Conservation (phyloP, 148 eudicot genomes). For the Spergularia bocconei region DNA sequence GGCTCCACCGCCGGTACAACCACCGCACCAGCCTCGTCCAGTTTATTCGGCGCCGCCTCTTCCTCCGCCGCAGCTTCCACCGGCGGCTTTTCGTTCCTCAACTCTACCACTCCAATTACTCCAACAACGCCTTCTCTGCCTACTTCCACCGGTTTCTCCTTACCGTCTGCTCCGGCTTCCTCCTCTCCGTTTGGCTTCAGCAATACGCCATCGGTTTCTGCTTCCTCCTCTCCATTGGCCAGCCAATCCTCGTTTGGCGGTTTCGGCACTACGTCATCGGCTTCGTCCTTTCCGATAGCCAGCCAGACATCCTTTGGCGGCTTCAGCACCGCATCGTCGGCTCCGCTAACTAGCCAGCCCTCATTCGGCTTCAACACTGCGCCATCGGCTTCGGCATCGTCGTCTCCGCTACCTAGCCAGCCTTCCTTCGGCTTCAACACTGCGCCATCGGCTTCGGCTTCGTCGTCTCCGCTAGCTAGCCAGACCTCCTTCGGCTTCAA, state of each 20-base stretch:
- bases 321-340: background rate
- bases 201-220: conserved; percentile 11
- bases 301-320: background rate
- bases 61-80: background rate
- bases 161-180: conserved; percentile 12
- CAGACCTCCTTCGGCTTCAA: background rate
- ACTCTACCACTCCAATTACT: conserved; percentile 10
- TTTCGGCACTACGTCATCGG: background rate
- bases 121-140: background rate
- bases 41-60: background rate
- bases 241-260: background rate
- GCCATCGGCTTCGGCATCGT: background rate
- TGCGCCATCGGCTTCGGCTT: conserved; percentile 7
- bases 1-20: background rate
- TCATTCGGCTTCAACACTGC: background rate
- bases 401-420: background rate
- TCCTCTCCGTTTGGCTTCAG: background rate
- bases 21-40: conserved; percentile 1
- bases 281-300: conserved; percentile 12
- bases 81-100: conserved; percentile 16
- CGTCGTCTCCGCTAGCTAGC: background rate
- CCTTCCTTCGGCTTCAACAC: background rate
- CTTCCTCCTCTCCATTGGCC: background rate
- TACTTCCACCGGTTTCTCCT: conserved; percentile 20
- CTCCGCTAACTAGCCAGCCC: conserved; percentile 4